Conservation (phyloP, 179 eudicot genomes). For the Patellifolia procumbens region DNA sequence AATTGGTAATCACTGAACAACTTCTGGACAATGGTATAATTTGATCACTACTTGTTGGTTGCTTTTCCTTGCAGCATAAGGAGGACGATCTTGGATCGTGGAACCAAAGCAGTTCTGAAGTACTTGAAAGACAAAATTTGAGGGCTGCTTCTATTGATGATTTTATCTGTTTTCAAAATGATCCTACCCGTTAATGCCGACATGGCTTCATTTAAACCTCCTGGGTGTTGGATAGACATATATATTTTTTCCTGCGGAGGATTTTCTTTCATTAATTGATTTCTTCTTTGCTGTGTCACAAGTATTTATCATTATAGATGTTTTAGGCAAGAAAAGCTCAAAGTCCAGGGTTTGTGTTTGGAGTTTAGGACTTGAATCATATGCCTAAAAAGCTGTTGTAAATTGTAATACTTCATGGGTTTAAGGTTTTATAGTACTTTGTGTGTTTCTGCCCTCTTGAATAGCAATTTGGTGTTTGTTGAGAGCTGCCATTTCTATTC, state of each 20-base stretch:
- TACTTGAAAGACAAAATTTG: slow-evolving; percentile 76
- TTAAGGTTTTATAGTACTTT: neutral
- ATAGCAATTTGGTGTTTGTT: neutral
- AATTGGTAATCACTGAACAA: no score
- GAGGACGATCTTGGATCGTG: slow-evolving; percentile 80
- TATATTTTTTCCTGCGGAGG: neutral
- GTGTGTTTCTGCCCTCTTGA: neutral
- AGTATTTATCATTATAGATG: neutral
- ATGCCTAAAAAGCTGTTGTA: neutral
- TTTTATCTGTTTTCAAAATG: neutral
- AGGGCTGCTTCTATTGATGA: slow-evolving; percentile 8
- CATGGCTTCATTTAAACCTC: neutral
- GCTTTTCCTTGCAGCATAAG: slow-evolving; percentile 65
- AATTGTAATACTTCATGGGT: no score
- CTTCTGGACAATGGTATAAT: neutral
- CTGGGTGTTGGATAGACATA: no score
- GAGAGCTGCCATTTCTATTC: neutral
- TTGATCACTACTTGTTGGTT: neutral
- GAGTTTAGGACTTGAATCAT: neutral
- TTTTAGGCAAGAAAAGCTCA: neutral
- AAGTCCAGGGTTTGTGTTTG: neutral
- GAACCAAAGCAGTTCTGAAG: slow-evolving; percentile 74
- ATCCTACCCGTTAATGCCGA: neutral
- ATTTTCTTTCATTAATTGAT: neutral
- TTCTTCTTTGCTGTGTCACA: neutral